A percentile compares a stretch with the other conserved stretches of the same genome.
phyloP scores from a whole-genome alignment of 108 stramenopile genomes.

The Parmales sp. region DNA sequence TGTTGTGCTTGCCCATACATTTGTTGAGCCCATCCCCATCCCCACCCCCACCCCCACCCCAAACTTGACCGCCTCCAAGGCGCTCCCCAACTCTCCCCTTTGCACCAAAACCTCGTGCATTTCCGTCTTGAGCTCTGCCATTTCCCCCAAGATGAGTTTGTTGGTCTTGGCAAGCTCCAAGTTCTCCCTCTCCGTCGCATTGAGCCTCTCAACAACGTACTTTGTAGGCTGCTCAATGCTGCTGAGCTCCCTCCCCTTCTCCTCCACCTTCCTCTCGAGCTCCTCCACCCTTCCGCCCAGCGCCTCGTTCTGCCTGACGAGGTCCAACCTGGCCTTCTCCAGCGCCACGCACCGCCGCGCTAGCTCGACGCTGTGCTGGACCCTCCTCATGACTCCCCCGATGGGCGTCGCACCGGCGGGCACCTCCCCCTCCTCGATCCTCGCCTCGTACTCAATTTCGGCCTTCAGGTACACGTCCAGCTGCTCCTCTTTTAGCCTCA shows the following conservation, averaged over 20 bases:
- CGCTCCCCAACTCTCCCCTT: too few relatives aligned
- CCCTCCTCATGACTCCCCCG: neutral
- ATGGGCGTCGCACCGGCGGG: neutral
- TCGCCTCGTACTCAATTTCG: slow-evolving; percentile 2
- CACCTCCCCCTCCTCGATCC: slow-evolving; percentile 2
- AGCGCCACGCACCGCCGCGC: neutral
- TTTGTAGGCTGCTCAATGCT: neutral
- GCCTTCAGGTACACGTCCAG: slow-evolving; percentile 10
- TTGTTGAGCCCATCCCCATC: too few relatives aligned
- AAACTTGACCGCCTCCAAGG: too few relatives aligned
- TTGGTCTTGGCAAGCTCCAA: too few relatives aligned
- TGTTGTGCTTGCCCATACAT: too few relatives aligned
- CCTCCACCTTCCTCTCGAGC: neutral
- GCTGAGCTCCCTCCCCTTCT: neutral
- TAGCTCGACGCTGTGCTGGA: slow-evolving; percentile 3
- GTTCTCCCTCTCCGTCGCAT: neutral
- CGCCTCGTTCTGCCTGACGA: neutral
- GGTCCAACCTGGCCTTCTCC: slow-evolving; percentile 5
- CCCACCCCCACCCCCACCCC: too few relatives aligned
- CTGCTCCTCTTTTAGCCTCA: slow-evolving; percentile 1
- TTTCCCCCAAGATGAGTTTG: too few relatives aligned
- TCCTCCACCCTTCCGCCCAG: neutral
- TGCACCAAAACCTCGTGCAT: too few relatives aligned
- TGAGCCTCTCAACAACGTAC: neutral
- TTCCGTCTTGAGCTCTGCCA: too few relatives aligned